Evolutionary conservation across 352 stramenopile genomes (phyloP), one percentile per base, ranked within the genome.

Genomic region (Phytophthora cryptogea): DNA sequence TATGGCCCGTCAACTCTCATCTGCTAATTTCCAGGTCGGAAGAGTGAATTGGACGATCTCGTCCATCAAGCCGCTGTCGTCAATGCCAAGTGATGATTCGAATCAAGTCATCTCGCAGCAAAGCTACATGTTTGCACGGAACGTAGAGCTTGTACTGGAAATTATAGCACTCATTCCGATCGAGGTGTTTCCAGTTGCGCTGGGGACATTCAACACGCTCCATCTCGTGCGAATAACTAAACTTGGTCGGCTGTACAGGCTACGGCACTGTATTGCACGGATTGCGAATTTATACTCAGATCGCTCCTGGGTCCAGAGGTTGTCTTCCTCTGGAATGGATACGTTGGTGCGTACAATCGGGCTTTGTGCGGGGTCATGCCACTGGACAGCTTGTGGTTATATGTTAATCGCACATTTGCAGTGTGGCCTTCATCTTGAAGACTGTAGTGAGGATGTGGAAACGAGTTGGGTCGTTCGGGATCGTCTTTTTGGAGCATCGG

Each of bases 321-420:
- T 89, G 6, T 86, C 76, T 14, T 79, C 86, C 46, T 83, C 79
- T 0, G 77, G 76, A 2, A 74, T 89, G n/a, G 74, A 78, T 4
- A 74, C 40, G 0, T 71, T 90, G 10, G 66, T 69, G 20, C 63
- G 63, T 2, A 78, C 59, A n/a, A 74, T 90, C 23, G 45, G 56
- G 0, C 2, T 78, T 0, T 72, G 62, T 8, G 28, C 71, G 1
- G 33, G 68, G 2, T 30, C 82, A 14, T 62, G 53, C 31, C 82
- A 92, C 55, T 88, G 77, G 70, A 46, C 75, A 16, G 77, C 79
- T 2, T 90, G 78, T 20, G 76, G 67, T 1, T 92, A 90, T 63
- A 86, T 92, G 70, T 55, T 88, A 14, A 66, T 90, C 20, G 78
- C 70, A 0, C 77, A 90, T 41, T n/a, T 48, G 4, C 62, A 76